A percentile compares a stretch with the other conserved stretches of the same genome.
These are phyloP conservation scores for Elasticomyces elasticus DNA, from an alignment of 495 filamentous ascomycete genomes.

Conservation along the genomic window DNA sequence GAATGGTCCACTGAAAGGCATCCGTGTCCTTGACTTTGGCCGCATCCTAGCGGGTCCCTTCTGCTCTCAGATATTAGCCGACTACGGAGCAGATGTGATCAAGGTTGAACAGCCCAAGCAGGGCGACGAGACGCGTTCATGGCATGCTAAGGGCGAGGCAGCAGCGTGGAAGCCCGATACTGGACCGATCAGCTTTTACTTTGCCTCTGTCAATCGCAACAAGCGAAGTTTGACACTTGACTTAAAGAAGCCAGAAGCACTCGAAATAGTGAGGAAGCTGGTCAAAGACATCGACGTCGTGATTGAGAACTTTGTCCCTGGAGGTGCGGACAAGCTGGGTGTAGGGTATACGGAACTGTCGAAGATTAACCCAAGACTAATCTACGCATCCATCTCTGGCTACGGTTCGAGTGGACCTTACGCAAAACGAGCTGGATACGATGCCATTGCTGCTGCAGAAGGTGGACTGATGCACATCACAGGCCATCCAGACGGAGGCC, in stretches of 20 bases:
- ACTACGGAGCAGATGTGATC: slow-evolving; percentile 26
- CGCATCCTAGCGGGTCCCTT: slow-evolving; percentile 25
- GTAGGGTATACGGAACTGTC: slow-evolving; percentile 25
- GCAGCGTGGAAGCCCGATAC: slow-evolving; percentile 15
- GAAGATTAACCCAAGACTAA: slow-evolving; percentile 25
- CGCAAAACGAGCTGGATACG: slow-evolving; percentile 26
- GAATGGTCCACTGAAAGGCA: slow-evolving; percentile 17
- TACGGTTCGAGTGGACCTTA: slow-evolving; percentile 30
- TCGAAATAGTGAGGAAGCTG: slow-evolving; percentile 19
- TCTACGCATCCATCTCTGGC: slow-evolving; percentile 30
- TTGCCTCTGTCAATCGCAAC: slow-evolving; percentile 24
- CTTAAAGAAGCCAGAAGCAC: slow-evolving; percentile 19
- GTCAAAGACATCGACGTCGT: slow-evolving; percentile 27
- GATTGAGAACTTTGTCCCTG: slow-evolving; percentile 32
- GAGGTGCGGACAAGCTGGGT: slow-evolving; percentile 23
- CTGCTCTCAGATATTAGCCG: slow-evolving; percentile 23
- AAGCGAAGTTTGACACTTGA: slow-evolving; percentile 25
- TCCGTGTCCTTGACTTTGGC: slow-evolving; percentile 21
- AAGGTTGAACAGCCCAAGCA: slow-evolving; percentile 27
- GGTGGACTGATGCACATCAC: slow-evolving; percentile 33
- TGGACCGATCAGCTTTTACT: slow-evolving; percentile 24
- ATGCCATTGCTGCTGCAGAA: slow-evolving; percentile 27
- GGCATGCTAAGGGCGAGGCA: slow-evolving; percentile 20
- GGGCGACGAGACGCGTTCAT: slow-evolving; percentile 25
- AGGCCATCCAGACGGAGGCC: slow-evolving; percentile 26